Percentiles rank a stretch among this genome's conserved stretches.
Evolutionary conservation across 805 yeast species (phyloP).

Genomic region (Grigorovia humatica): DNA sequence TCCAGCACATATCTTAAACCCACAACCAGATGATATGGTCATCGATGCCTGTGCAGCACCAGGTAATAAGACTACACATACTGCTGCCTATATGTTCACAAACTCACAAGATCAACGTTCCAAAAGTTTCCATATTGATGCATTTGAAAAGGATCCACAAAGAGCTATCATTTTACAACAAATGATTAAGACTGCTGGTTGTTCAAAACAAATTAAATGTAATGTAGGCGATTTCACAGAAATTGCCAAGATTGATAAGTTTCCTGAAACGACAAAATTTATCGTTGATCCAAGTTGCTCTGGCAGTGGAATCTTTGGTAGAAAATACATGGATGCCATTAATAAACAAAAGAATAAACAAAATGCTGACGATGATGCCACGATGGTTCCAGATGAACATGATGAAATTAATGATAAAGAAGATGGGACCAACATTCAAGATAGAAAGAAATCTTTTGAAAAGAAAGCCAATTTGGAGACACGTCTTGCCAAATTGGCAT

Average conservation of each 20-base stretch:
- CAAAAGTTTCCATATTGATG: slow-evolving; percentile 37
- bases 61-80: slow-evolving; percentile 93
- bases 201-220: slow-evolving; percentile 33
- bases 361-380: slow-evolving; percentile 10
- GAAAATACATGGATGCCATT: slow-evolving; percentile 46
- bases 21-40: slow-evolving; percentile 48
- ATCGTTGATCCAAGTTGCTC: slow-evolving; percentile 96
- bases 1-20: slow-evolving; percentile 76
- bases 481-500: slow-evolving; percentile 55
- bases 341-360: slow-evolving; percentile 21
- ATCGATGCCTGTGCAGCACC: slow-evolving; percentile 98
- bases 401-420: slow-evolving; percentile 24
- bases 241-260: slow-evolving; percentile 39
- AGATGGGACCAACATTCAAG: not conserved
- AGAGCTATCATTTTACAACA: slow-evolving; percentile 59
- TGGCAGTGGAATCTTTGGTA: slow-evolving; percentile 95
- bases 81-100: slow-evolving; percentile 33
- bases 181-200: slow-evolving; percentile 77
- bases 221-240: slow-evolving; percentile 43
- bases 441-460: slow-evolving; percentile 30
- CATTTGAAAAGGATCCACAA: slow-evolving; percentile 77
- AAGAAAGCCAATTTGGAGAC: slow-evolving; percentile 35
- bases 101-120: slow-evolving; percentile 6
- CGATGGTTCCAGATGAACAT: slow-evolving; percentile 31
- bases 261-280: slow-evolving; percentile 59